These are phyloP conservation scores for Spergularia marina DNA, from an alignment of 148 eudicot species.

Conservation along the genomic window DNA sequence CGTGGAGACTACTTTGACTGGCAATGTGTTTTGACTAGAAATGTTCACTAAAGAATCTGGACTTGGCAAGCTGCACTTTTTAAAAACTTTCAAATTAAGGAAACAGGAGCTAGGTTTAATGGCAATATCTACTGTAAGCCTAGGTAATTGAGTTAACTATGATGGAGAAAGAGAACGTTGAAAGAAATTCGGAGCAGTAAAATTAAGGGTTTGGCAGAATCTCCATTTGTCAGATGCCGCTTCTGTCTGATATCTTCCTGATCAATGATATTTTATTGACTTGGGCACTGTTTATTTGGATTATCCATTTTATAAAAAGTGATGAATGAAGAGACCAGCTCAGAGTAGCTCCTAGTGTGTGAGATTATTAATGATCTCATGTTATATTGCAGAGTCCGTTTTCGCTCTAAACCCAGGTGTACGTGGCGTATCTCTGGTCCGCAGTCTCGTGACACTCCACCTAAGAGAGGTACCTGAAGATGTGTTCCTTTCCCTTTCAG, in stretches of 20 bases:
- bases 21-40: not conserved
- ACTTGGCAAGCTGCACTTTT: not conserved
- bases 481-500: not conserved
- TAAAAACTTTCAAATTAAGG: no score
- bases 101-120: not conserved
- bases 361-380: conserved; percentile 2
- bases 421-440: conserved; percentile 76
- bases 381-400: conserved; percentile 51
- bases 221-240: not conserved
- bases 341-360: not conserved
- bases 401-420: conserved; percentile 73
- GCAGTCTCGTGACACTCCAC: conserved; percentile 95
- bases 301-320: not conserved
- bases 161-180: not conserved
- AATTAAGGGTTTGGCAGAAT: not conserved
- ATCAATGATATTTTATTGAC: not conserved
- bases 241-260: not conserved
- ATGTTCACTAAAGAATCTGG: not conserved
- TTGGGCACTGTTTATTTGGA: not conserved
- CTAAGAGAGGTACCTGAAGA: conserved; percentile 70
- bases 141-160: no score
- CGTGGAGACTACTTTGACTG: not conserved
- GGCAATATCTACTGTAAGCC: not conserved
- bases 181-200: not conserved
- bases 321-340: not conserved